phyloP scores from a whole-genome alignment of 768 basidiomycete species.

The Trametes elegans region DNA sequence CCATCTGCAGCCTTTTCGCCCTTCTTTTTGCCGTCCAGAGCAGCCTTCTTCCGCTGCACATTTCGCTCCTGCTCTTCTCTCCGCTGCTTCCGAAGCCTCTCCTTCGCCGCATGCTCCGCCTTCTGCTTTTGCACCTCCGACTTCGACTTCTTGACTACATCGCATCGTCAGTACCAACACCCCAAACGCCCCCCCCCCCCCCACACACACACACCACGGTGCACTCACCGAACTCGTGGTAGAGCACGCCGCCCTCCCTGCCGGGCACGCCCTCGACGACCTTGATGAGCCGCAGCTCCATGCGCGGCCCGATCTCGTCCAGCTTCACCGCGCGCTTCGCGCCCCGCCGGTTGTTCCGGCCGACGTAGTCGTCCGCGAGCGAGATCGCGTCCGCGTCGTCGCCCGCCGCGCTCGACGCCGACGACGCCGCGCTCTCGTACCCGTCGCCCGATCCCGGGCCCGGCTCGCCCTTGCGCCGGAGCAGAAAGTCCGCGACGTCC shows the following conservation, averaged over 20 bases:
- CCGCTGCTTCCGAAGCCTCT: constrained; percentile 70
- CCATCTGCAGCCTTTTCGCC: constrained; percentile 31
- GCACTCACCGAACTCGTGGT: constrained; percentile 86
- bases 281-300: constrained; percentile 92
- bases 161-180: background rate
- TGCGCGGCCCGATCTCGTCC: constrained; percentile 92
- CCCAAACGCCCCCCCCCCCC: background rate
- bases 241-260: constrained; percentile 89
- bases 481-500: constrained; percentile 93
- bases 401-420: constrained; percentile 77
- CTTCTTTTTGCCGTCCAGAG: constrained; percentile 25
- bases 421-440: constrained; percentile 80
- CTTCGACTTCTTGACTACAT: constrained; percentile 87
- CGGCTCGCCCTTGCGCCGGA: constrained; percentile 66
- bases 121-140: constrained; percentile 73
- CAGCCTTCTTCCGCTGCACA: constrained; percentile 75
- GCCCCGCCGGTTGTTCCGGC: constrained; percentile 90
- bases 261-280: constrained; percentile 93
- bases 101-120: constrained; percentile 74
- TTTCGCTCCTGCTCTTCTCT: constrained; percentile 91
- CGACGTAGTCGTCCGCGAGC: constrained; percentile 91
- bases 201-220: background rate
- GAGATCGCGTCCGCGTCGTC: constrained; percentile 81
- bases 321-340: constrained; percentile 87
- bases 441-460: constrained; percentile 55